Conservation (phyloP, 257 asterid species). For the Sherardia arvensis region DNA sequence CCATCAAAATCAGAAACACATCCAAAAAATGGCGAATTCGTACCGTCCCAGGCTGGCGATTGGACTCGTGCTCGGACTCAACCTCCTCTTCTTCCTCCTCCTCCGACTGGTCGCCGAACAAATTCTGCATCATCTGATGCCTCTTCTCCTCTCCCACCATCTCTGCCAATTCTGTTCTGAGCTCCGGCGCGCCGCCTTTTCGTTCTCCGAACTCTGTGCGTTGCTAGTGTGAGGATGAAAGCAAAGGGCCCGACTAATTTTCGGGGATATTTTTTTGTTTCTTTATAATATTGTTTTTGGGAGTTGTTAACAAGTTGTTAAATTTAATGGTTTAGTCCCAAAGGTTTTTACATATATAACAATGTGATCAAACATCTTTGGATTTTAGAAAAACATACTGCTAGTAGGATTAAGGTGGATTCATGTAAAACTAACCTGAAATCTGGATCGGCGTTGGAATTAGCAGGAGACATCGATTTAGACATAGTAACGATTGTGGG, state of each 20-base stretch:
- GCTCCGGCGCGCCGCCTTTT: background rate
- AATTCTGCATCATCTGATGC: slow-evolving; percentile 99
- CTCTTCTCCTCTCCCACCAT: slow-evolving; percentile 98
- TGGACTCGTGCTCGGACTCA: slow-evolving; percentile 93
- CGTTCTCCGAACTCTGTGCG: background rate
- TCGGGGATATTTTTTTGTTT: background rate
- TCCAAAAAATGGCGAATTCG: background rate
- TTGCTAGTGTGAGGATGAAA: background rate
- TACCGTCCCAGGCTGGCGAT: slow-evolving; percentile 84
- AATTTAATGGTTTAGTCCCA: too few species aligned
- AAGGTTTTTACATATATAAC: too few species aligned
- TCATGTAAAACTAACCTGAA: too few species aligned
- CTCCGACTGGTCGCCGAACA: slow-evolving; percentile 97
- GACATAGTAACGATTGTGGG: too few species aligned
- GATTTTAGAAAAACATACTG: too few species aligned
- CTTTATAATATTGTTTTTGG: background rate
- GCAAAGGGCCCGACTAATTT: background rate
- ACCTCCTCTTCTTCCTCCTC: slow-evolving; percentile 86
- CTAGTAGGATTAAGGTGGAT: too few species aligned
- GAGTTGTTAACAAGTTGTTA: background rate
- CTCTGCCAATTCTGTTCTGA: background rate
- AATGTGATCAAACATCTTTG: too few species aligned
- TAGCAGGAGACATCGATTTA: too few species aligned
- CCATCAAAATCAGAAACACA: background rate
- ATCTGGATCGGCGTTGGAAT: too few species aligned